A percentile compares a stretch with the other conserved stretches of the same genome.
Conservation (phyloP, 768 basidiomycete species). For the Dioszegia crocea region DNA sequence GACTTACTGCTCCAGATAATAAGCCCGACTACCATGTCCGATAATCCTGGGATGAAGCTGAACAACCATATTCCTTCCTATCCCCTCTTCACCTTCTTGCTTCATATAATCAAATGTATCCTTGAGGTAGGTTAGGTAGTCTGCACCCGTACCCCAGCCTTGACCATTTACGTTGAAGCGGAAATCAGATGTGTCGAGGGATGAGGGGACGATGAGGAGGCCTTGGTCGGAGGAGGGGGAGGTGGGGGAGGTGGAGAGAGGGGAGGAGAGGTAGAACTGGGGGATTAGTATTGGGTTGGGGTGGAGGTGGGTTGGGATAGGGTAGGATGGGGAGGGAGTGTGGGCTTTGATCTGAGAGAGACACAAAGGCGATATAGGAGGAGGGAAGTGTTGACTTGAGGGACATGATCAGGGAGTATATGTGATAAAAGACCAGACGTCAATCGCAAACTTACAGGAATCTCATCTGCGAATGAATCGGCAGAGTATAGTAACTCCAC, state of each 20-base stretch:
- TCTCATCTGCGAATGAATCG: constrained; percentile 21
- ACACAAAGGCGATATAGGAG: too few relatives aligned
- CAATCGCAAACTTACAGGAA: constrained; percentile 1
- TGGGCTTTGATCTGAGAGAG: neutral
- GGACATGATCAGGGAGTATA: too few relatives aligned
- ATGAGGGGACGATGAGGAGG: constrained; percentile 28
- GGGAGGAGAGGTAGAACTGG: constrained; percentile 14
- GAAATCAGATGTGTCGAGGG: constrained; percentile 20
- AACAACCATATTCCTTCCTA: constrained; percentile 11
- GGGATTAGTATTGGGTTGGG: neutral
- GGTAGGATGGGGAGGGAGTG: neutral
- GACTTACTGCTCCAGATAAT: constrained; percentile 12
- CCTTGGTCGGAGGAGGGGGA: constrained; percentile 8
- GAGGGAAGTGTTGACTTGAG: too few relatives aligned
- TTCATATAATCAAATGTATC: constrained; percentile 11
- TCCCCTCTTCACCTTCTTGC: constrained; percentile 4
- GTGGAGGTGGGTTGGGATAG: constrained; percentile 13
- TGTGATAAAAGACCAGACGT: too few relatives aligned
- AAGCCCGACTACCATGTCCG: constrained; percentile 13
- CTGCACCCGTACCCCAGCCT: constrained; percentile 11
- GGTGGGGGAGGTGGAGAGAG: constrained; percentile 9
- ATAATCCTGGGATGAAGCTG: constrained; percentile 13
- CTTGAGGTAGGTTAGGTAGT: constrained; percentile 12
- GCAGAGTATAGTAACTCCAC: constrained; percentile 15
- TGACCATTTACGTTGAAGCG: constrained; percentile 15